Evolutionary conservation across 805 yeast genomes (phyloP), one percentile per base, ranked within the genome.

Genomic region (Saccharomycopsis selenospora): DNA sequence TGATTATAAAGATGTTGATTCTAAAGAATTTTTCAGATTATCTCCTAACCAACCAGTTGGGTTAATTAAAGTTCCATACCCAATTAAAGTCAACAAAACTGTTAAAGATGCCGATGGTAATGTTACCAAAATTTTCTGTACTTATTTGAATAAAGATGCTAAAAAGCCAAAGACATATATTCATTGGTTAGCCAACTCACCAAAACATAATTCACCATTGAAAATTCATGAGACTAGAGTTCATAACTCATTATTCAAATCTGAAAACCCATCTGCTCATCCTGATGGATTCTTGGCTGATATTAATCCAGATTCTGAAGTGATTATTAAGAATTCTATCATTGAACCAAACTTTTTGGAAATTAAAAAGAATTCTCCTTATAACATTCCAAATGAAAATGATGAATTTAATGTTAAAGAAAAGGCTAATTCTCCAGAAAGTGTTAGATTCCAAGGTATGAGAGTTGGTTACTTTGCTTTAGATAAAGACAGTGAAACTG

Each of bases 31-130:
- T 67, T 93, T 87, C 76, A 80, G 99, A 66, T 75, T 93, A 59
- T 89, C 96, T 2, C 95, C 96, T 14, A 83, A 85, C 47, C 96
- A 93, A 70, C 79, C 95, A 0, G 99, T 93, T 56, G 99, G 99
- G 14, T 72, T 93, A 59, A 78, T 93, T 72, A 87, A 82, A 63
- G 96, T 93, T 36, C 96, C 97, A 50, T 77, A 76, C 69, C 88
- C 82, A 52, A 75, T 93, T 53, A 72, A 80, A 40, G 91, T 85
- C 57, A 79, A 77, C 48, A 73, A 80, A 46, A 75, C 80, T 49
- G 79, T 72, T 58, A 82, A 82, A 57, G 71, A 66, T 40, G 57
- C 64, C 0, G 55, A 66, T 13, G 96, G 95, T 18, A 70, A 76
- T 43, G 77, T 90, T 46, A 70, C 70, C 18, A 79, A 77, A 66